Conservation (phyloP, 345 rosid genomes). For the Eucalyptus virginea region DNA sequence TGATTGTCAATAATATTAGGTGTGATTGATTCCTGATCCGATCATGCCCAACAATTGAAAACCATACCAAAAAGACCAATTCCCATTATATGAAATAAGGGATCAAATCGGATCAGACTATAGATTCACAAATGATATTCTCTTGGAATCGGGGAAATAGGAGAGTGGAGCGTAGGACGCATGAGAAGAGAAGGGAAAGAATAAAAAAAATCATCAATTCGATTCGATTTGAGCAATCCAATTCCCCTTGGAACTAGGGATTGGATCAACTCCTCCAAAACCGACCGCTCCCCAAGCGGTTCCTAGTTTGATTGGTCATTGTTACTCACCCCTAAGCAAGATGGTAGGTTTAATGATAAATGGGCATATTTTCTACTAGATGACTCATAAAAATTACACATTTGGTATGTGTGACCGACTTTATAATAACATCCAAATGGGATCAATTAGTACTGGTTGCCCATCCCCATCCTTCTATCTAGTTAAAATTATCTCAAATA, state of each 20-base stretch:
- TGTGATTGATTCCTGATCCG: rapidly evolving
- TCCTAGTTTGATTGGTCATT: not conserved
- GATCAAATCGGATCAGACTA: rapidly evolving
- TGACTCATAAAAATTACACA: not conserved
- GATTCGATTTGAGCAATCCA: too few relatives aligned
- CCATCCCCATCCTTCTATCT: not conserved
- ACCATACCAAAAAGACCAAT: rapidly evolving
- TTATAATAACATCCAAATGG: not conserved
- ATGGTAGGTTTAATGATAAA: not conserved
- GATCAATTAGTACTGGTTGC: not conserved
- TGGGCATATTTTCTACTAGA: not conserved
- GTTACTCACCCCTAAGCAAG: not conserved
- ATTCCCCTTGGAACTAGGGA: not conserved
- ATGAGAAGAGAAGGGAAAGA: not conserved
- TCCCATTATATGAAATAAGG: too few relatives aligned
- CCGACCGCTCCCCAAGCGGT: rapidly evolving
- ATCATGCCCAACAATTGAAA: not conserved
- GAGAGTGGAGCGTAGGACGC: rapidly evolving
- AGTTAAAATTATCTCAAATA: not conserved
- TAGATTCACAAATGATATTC: not conserved
- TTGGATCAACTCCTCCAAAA: not conserved
- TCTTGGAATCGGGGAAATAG: too few relatives aligned
- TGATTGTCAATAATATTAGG: not conserved
- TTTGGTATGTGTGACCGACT: rapidly evolving
- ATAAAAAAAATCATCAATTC: too few relatives aligned